Evolutionary conservation across 306 rosid species (phyloP).

Genomic region (Parietaria judaica): DNA sequence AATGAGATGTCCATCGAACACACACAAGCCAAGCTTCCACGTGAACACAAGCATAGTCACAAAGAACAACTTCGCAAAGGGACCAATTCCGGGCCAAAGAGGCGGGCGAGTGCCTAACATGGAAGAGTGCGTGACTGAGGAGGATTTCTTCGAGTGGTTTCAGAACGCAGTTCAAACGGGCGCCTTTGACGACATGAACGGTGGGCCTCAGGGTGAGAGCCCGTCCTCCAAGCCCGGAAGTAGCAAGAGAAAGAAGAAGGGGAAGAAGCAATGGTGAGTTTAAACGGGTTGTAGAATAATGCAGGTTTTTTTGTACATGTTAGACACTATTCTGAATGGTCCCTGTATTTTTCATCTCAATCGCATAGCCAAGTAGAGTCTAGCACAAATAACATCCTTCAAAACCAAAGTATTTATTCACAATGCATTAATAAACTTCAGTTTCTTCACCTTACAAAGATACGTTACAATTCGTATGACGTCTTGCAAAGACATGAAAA

Average conservation of each 20-base stretch:
- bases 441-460: no score
- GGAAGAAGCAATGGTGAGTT: slow-evolving; percentile 57
- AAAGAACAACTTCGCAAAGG: slow-evolving; percentile 59
- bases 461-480: no score
- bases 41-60: slow-evolving; percentile 78
- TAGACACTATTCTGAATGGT: no score
- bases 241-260: slow-evolving; percentile 72
- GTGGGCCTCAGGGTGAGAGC: slow-evolving; percentile 41
- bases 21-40: slow-evolving; percentile 93
- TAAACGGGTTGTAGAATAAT: no score
- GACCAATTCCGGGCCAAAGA: slow-evolving; percentile 68
- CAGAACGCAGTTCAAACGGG: slow-evolving; percentile 78
- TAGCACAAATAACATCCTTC: no score
- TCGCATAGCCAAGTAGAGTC: no score
- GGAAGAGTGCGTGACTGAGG: slow-evolving; percentile 85
- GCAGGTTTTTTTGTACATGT: no score
- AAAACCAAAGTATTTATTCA: no score
- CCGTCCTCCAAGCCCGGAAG: slow-evolving; percentile 49
- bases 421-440: no score
- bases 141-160: slow-evolving; percentile 86
- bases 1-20: slow-evolving; percentile 89
- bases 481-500: no score
- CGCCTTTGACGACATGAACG: slow-evolving; percentile 43
- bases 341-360: no score
- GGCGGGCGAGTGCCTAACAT: slow-evolving; percentile 46